A percentile compares a stretch with the other conserved stretches of the same genome.
phyloP scores from a whole-genome alignment of 2,329 filamentous ascomycete genomes.

The Aureobasidium sp. region DNA sequence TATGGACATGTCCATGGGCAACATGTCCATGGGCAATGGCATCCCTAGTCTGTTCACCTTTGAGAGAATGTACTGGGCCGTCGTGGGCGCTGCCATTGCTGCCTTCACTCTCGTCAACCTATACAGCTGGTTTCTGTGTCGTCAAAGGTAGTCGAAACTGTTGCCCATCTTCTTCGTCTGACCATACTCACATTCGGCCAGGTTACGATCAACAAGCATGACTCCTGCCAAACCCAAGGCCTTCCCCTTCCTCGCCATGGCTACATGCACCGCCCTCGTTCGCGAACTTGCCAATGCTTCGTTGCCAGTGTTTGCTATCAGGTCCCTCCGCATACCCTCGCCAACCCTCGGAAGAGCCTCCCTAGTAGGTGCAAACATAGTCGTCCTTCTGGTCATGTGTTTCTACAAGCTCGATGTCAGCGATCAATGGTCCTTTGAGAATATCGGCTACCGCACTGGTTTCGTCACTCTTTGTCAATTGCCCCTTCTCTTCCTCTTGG shows the following conservation, averaged over 20 bases:
- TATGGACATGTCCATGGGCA: constrained; percentile 33
- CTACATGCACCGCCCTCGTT: constrained; percentile 45
- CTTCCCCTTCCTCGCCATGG: constrained; percentile 39
- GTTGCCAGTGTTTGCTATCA: constrained; percentile 28
- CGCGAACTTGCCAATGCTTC: constrained; percentile 47
- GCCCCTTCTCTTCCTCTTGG: constrained; percentile 48
- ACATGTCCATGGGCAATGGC: constrained; percentile 36
- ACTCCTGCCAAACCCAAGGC: constrained; percentile 48
- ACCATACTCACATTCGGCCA: constrained; percentile 19
- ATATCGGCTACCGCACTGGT: constrained; percentile 49
- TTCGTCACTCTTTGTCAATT: constrained; percentile 46
- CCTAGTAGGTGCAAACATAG: constrained; percentile 39
- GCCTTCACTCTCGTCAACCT: constrained; percentile 38
- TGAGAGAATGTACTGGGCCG: constrained; percentile 47
- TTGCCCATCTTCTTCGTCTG: constrained; percentile 1
- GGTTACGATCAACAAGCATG: constrained; percentile 37
- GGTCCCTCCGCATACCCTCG: constrained; percentile 29
- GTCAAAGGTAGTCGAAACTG: constrained; percentile 37
- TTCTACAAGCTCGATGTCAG: constrained; percentile 47
- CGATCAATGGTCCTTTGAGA: constrained; percentile 45
- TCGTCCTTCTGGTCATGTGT: constrained; percentile 46
- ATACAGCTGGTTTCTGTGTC: constrained; percentile 40
- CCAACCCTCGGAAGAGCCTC: constrained; percentile 32
- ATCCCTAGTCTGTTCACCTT: constrained; percentile 39
- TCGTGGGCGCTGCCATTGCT: constrained; percentile 39